These are phyloP conservation scores for Plasmodium coatneyi DNA, from an alignment of 169 alveolate species.

Conservation along the genomic window DNA sequence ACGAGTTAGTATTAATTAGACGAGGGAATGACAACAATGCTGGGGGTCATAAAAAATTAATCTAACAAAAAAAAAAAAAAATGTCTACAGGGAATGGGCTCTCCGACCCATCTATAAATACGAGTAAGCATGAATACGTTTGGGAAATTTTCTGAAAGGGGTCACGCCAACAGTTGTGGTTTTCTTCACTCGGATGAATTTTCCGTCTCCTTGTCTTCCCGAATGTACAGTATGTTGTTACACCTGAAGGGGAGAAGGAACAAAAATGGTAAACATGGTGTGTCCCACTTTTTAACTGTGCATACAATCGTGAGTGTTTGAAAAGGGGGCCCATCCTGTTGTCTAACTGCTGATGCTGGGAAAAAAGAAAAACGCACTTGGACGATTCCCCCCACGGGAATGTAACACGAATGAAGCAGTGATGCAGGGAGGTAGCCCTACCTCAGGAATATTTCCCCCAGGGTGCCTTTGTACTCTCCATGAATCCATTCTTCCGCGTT, in stretches of 20 bases:
- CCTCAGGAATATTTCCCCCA: slow-evolving; percentile 90
- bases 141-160: neutral
- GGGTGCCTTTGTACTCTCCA: slow-evolving; percentile 91
- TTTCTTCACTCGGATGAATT: slow-evolving; percentile 66
- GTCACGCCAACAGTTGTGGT: neutral
- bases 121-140: neutral
- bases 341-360: neutral
- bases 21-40: neutral
- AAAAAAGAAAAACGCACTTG: neutral
- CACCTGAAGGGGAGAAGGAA: slow-evolving; percentile 78
- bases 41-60: neutral
- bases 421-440: slow-evolving; percentile 15
- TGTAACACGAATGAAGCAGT: neutral
- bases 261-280: neutral
- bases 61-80: too few species aligned
- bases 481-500: slow-evolving; percentile 95
- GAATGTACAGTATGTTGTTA: slow-evolving; percentile 89
- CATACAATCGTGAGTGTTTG: neutral
- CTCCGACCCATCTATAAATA: neutral
- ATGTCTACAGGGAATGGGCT: neutral
- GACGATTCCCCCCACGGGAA: neutral
- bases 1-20: neutral
- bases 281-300: neutral
- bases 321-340: neutral
- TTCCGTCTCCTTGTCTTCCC: slow-evolving; percentile 86